Evolutionary conservation across 352 stramenopile genomes (phyloP).

Genomic region (Globisporangium cystogenes): DNA sequence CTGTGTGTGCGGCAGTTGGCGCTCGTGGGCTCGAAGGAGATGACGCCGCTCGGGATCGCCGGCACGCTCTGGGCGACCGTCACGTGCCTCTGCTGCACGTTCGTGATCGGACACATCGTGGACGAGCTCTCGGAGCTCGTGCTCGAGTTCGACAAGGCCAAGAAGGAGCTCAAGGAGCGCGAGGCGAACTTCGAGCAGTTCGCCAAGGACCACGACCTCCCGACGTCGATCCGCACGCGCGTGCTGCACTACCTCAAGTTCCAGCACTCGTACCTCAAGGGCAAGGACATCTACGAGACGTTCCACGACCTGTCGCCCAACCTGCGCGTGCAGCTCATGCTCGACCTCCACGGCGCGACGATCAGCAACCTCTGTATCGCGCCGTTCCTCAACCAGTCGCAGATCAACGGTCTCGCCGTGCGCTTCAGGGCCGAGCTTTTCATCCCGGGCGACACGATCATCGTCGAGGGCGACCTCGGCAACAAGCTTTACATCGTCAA

Average conservation of each 20-base stretch:
- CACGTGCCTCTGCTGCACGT: constrained; percentile 67
- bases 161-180: constrained; percentile 65
- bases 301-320: constrained; percentile 74
- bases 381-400: constrained; percentile 41
- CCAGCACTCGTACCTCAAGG: constrained; percentile 60
- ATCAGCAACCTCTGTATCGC: constrained; percentile 50
- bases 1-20: constrained; percentile 36
- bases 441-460: constrained; percentile 64
- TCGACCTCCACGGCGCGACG: constrained; percentile 57
- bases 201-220: constrained; percentile 56
- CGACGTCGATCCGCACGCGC: constrained; percentile 42
- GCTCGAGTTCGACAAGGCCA: constrained; percentile 65
- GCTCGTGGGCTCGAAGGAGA: constrained; percentile 60
- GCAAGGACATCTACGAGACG: constrained; percentile 62
- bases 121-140: constrained; percentile 75
- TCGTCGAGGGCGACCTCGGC: constrained; percentile 58
- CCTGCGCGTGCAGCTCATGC: constrained; percentile 59
- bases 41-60: constrained; percentile 50
- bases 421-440: constrained; percentile 65
- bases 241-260: constrained; percentile 70
- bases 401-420: constrained; percentile 52
- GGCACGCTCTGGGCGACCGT: constrained; percentile 62
- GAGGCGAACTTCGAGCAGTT: constrained; percentile 69
- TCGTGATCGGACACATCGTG: constrained; percentile 75
- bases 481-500: constrained; percentile 76